Evolutionary conservation across 2,329 filamentous ascomycete species (phyloP), one percentile per base, ranked within the genome.

Genomic region (Lecanicillium sp.): DNA sequence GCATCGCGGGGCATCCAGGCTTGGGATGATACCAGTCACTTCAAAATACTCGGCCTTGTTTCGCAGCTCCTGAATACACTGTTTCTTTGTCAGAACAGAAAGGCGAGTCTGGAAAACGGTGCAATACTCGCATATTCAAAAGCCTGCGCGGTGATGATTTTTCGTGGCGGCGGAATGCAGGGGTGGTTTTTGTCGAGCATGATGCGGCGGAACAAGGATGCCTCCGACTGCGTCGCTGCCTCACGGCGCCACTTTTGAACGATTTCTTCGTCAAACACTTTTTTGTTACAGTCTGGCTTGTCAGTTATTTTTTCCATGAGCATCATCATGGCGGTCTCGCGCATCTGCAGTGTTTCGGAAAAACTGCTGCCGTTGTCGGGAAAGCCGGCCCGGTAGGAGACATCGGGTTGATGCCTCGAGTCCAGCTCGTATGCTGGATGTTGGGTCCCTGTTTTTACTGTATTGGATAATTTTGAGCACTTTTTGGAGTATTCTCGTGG

Each of bases 41-140:
- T 67, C 58, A 50, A 67, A 67, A 17, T 68, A 60, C n/a, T 56
- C 54, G 1, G 72, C 72, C 51, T 78, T 75, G 53, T 68, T 69
- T 15, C 61, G 63, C 2, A 77, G 60, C 49, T 77, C 73, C 7
- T 62, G 55, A 33, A 73, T 58, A 32, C 46, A 56, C 52, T 53
- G 45, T 21, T 23, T 30, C n/a, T 10, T 36, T n/a, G 32, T 44
- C 11, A 37, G 20, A 24, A 15, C 21, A 15, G 26, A 7, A 29
- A 7, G 26, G 26, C 7, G 26, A 29, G 7, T 29, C 7, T 29
- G 12, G 7, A 12, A 7, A 7, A 7, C 12, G 12, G 26, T 7
- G 44, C 38, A 12, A 14, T 11, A 52, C 54, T 17, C 37, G 67
- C 60, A 61, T 62, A 68, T 7, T 67, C 55, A 24, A 65, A 58